phyloP scores from a whole-genome alignment of 805 yeast genomes.

The Ogataea nonfermentans region DNA sequence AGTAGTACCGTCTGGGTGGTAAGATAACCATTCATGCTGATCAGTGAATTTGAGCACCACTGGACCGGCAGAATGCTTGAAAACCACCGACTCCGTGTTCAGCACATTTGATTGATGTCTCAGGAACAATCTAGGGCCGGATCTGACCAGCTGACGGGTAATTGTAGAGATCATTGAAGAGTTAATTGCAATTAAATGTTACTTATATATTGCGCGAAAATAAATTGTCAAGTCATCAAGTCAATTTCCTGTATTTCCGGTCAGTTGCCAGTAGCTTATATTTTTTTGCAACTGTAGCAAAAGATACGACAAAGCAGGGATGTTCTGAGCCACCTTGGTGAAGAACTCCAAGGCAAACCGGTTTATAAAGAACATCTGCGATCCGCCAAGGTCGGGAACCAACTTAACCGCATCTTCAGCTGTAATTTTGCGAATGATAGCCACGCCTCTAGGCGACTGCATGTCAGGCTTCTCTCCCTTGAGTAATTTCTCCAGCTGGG shows the following conservation, averaged over 20 bases:
- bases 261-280: slow-evolving; percentile 51
- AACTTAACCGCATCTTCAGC: slow-evolving; percentile 42
- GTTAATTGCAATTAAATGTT: slow-evolving; percentile 1
- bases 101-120: slow-evolving; percentile 26
- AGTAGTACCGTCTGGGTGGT: slow-evolving; percentile 76
- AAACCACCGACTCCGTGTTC: slow-evolving; percentile 32
- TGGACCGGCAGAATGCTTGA: slow-evolving; percentile 41
- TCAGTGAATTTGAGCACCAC: slow-evolving; percentile 63
- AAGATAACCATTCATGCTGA: slow-evolving; percentile 95
- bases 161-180: slow-evolving; percentile 7
- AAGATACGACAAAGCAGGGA: slow-evolving; percentile 62
- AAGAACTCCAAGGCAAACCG: slow-evolving; percentile 81
- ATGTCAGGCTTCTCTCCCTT: slow-evolving; percentile 10
- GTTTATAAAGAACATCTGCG: slow-evolving; percentile 80
- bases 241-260: slow-evolving; percentile 10
- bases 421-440: slow-evolving; percentile 28
- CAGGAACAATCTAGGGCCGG: slow-evolving; percentile 10
- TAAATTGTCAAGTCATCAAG: slow-evolving; percentile 8
- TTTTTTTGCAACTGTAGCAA: slow-evolving; percentile 52
- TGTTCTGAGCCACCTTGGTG: slow-evolving; percentile 53
- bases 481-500: slow-evolving; percentile 43
- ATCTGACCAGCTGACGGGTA: slow-evolving; percentile 10
- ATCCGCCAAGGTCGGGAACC: slow-evolving; percentile 55
- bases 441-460: not conserved
- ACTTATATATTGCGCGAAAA: slow-evolving; percentile 10